Conservation (phyloP, 2,329 filamentous ascomycete species). For the Xylariaceae sp. region DNA sequence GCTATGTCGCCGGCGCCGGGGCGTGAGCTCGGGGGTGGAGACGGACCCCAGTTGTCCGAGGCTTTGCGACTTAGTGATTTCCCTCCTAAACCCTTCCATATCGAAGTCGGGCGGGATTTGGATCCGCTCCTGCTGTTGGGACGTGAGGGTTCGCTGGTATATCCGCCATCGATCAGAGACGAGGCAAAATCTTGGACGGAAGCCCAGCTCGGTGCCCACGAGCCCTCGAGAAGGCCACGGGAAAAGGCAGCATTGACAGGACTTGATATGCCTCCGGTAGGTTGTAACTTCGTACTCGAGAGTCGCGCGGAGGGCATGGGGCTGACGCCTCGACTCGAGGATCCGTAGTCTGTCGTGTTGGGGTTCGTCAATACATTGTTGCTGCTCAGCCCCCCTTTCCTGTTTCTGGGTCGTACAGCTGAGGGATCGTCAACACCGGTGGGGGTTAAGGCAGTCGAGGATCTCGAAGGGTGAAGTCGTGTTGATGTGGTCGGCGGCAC, state of each 20-base stretch:
- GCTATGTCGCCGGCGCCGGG: slow-evolving; percentile 48
- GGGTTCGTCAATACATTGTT: no score
- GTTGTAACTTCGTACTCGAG: slow-evolving; percentile 24
- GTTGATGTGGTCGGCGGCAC: no score
- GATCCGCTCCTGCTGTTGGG: slow-evolving; percentile 28
- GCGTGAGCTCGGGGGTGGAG: slow-evolving; percentile 37
- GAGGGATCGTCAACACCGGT: slow-evolving; percentile 40
- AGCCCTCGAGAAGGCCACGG: slow-evolving; percentile 45
- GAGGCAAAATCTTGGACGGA: slow-evolving; percentile 53
- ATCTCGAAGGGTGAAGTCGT: slow-evolving; percentile 33
- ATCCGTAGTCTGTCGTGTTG: no score
- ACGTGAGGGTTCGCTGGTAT: slow-evolving; percentile 32
- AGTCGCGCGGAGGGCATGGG: slow-evolving; percentile 45
- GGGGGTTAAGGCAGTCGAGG: slow-evolving; percentile 44
- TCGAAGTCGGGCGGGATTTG: slow-evolving; percentile 28
- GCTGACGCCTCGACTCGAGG: slow-evolving; percentile 43
- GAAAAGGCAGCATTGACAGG: slow-evolving; percentile 32
- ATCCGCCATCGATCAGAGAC: slow-evolving; percentile 37
- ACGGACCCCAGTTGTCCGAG: slow-evolving; percentile 47
- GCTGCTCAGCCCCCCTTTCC: no score
- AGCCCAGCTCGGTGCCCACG: slow-evolving; percentile 52
- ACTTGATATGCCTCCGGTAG: slow-evolving; percentile 26
- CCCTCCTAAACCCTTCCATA: slow-evolving; percentile 29
- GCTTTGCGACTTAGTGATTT: slow-evolving; percentile 23
- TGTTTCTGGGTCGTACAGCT: slow-evolving; percentile 48